Base-by-base conservation (phyloP, 2,329 filamentous ascomycete species). In the Bipolaris oryzae region DNA sequence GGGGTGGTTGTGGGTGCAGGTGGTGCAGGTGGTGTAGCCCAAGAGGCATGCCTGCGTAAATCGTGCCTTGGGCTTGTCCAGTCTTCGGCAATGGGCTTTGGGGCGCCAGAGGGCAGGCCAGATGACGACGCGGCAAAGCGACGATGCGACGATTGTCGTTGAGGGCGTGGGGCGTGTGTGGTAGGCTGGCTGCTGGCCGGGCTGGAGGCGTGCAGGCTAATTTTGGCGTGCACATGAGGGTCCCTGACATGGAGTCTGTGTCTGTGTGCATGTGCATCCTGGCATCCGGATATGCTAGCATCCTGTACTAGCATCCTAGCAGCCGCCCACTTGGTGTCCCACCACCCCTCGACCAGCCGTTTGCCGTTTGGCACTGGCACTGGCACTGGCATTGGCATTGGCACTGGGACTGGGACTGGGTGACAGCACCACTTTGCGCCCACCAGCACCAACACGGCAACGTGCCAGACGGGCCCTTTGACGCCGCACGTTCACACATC, bases 161-260 rank as follows among this genome's bases (percentile, higher is more conserved):
- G 39, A 42, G 15, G 15, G 35, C 35, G 35, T 16, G 39, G 39
- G 20, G 15, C 13, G 39, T 2, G 39, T 13, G 18, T 25, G 34
- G 13, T 20, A 23, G 39, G 13, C 13, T 23, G 39, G 35, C 5
- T 3, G 13, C 13, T 23, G 39, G 35, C 5, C 7, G 35, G 35
- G 35, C 15, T 38, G 35, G 38, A 20, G 38, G 37, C 37, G 37
- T 16, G 35, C 35, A 38, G 18, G 39, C 60, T 61, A 65, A 57
- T 50, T 65, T 63, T 63, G 58, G 60, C 58, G 55, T 51, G 37
- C 37, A 28, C 42, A 16, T 11, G 54, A 50, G 48, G 52, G 55
- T 55, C 41, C 39, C 53, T 46, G 55, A 50, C 58, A 55, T 48
- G 55, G 55, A 58, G 28, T 13, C 28, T 13, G 10, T 31, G 28